A percentile compares a stretch with the other conserved stretches of the same genome.
Conservation (phyloP, 257 asterid species). For the Ocimum tenuiflorum region DNA sequence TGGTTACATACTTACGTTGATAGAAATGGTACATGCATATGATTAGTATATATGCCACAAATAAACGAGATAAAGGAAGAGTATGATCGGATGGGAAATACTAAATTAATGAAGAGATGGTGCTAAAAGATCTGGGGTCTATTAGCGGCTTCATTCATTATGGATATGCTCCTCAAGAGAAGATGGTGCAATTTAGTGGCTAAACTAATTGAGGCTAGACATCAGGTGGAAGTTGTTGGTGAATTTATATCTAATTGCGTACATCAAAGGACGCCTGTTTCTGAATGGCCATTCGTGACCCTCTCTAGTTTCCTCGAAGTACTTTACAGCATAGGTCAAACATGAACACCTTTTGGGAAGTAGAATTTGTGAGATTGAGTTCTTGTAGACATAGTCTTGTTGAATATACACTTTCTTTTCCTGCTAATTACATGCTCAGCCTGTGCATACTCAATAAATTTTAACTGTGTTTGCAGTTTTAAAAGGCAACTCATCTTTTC, state of each 20-base stretch:
- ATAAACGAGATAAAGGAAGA: background rate
- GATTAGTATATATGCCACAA: background rate
- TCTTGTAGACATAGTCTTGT: too few relatives aligned
- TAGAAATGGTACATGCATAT: background rate
- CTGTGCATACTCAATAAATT: background rate
- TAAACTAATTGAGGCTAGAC: conserved; percentile 2
- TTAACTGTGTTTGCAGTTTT: conserved; percentile 53
- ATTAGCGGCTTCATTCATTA: too few relatives aligned
- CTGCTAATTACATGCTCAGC: background rate
- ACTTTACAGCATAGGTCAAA: background rate
- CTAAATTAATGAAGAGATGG: background rate
- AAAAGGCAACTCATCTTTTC: conserved; percentile 80
- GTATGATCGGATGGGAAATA: background rate
- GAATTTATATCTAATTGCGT: background rate
- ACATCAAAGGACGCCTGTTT: background rate
- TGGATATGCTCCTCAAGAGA: too few relatives aligned
- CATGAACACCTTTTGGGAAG: too few relatives aligned
- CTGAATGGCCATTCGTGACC: conserved; percentile 2
- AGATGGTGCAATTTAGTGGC: background rate
- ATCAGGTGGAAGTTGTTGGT: background rate
- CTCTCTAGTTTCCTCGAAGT: conserved; percentile 1
- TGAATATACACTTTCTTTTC: background rate
- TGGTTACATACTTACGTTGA: background rate
- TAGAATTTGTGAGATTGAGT: background rate
- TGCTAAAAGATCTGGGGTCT: conserved; percentile 3